A percentile compares a stretch with the other conserved stretches of the same genome.
Conservation (phyloP, 1,284 basidiomycete genomes). For the Leccinum variabile region DNA sequence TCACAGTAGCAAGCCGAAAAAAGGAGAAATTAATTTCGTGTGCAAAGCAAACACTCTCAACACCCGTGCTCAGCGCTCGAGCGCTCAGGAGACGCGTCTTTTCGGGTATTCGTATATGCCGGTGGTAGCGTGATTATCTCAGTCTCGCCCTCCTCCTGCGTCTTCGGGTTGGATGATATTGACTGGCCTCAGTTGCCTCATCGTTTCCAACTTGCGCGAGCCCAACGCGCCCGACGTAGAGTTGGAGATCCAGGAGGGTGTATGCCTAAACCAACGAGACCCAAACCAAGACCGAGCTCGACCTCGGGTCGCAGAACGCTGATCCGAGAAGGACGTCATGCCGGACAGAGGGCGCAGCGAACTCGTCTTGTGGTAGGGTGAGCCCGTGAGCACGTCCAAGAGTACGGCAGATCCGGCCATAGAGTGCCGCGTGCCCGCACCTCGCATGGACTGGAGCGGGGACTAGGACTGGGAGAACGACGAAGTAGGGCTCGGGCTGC, state of each 20-base stretch:
- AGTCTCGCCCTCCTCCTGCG: conserved; percentile 45
- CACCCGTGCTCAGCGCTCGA: background rate
- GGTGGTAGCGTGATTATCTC: conserved; percentile 81
- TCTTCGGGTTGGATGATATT: conserved; percentile 83
- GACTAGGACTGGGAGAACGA: background rate
- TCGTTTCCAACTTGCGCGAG: conserved; percentile 47
- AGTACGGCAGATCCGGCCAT: conserved; percentile 19
- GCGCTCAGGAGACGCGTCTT: conserved; percentile 2
- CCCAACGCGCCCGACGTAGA: conserved; percentile 16
- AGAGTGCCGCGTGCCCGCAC: conserved; percentile 23
- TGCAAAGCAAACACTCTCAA: background rate
- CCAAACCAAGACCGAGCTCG: conserved; percentile 25
- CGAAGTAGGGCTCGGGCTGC: conserved; percentile 56
- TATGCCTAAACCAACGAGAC: background rate
- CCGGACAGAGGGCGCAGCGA: conserved; percentile 23
- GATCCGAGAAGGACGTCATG: conserved; percentile 24
- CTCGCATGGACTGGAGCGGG: conserved; percentile 19
- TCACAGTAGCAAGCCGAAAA: background rate
- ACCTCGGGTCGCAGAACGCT: conserved; percentile 24
- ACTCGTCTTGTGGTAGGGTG: conserved; percentile 7
- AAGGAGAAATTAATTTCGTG: background rate
- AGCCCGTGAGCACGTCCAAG: conserved; percentile 20
- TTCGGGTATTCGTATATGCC: conserved; percentile 63
- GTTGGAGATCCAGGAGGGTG: background rate
- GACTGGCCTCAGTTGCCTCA: conserved; percentile 57